Conservation (phyloP, 306 rosid genomes). For the Gastrolobium bilobum region DNA sequence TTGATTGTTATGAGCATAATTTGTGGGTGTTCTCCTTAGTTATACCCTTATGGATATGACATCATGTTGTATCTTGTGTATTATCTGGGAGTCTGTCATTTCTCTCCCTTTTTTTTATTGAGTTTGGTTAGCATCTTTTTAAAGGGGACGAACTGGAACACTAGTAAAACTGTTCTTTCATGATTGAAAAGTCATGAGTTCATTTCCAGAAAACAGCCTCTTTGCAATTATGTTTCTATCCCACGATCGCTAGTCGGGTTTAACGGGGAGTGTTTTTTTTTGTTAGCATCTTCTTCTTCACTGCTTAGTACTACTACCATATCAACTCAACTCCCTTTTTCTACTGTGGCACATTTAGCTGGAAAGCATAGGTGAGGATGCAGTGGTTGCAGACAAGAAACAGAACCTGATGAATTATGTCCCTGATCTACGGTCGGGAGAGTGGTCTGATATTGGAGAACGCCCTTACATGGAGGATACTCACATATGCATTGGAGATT, state of each 20-base stretch:
- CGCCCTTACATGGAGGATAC: conserved; percentile 92
- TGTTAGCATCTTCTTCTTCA: conserved; percentile 11
- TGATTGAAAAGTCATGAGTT: too few species aligned
- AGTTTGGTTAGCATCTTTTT: too few species aligned
- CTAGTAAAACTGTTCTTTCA: too few species aligned
- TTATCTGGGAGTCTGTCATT: too few species aligned
- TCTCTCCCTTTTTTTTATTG: too few species aligned
- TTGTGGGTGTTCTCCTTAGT: too few species aligned
- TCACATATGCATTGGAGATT: conserved; percentile 84
- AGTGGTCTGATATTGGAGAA: conserved; percentile 89
- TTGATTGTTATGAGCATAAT: neutral
- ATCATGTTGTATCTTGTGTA: too few species aligned
- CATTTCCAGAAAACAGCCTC: too few species aligned
- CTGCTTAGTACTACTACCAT: conserved; percentile 22
- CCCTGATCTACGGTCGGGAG: conserved; percentile 87
- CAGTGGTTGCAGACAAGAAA: conserved; percentile 66
- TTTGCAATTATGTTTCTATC: too few species aligned
- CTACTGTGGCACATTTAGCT: conserved; percentile 58
- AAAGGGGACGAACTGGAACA: too few species aligned
- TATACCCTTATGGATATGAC: conserved; percentile 1
- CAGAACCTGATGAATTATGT: conserved; percentile 61
- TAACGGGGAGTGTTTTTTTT: too few species aligned
- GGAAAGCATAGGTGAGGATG: conserved; percentile 89
- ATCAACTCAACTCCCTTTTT: conserved; percentile 20
- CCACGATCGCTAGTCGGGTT: too few species aligned